Conservation (phyloP, 2,329 filamentous ascomycete species). For the Aureobasidium namibiae region DNA sequence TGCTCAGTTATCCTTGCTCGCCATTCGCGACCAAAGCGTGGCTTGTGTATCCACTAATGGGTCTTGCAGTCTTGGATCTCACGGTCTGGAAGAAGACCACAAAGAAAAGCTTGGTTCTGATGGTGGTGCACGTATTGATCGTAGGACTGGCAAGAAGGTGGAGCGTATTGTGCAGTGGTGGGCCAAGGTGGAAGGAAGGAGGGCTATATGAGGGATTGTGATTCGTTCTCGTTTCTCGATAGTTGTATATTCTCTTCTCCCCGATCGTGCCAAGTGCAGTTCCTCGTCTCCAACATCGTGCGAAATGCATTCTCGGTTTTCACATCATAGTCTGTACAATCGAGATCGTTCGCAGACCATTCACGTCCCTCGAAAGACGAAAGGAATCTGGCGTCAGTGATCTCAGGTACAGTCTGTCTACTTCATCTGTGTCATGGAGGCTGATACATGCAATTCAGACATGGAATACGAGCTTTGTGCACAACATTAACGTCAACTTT, state of each 20-base stretch:
- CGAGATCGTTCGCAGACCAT: too few relatives aligned
- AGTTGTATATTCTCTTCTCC: too few relatives aligned
- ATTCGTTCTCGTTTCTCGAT: not conserved
- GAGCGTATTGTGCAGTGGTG: not conserved
- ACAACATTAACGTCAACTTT: not conserved
- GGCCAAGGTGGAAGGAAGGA: not conserved
- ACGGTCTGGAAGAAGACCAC: conserved; percentile 22
- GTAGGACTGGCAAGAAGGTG: conserved; percentile 28
- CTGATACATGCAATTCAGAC: too few relatives aligned
- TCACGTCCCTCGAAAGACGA: too few relatives aligned
- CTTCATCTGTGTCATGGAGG: too few relatives aligned
- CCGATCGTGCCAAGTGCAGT: too few relatives aligned
- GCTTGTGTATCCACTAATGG: conserved; percentile 59
- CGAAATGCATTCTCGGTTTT: too few relatives aligned
- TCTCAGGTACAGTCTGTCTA: too few relatives aligned
- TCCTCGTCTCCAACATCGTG: too few relatives aligned
- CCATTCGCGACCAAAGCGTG: conserved; percentile 60
- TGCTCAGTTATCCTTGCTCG: conserved; percentile 59
- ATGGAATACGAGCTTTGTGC: not conserved
- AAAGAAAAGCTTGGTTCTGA: conserved; percentile 32
- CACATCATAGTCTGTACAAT: too few relatives aligned
- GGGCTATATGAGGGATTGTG: not conserved
- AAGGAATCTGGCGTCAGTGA: too few relatives aligned
- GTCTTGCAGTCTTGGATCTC: conserved; percentile 63
- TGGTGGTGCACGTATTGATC: conserved; percentile 40